Evolutionary conservation across 1,284 basidiomycete species (phyloP).

Genomic region (Trichosporon asahii): DNA sequence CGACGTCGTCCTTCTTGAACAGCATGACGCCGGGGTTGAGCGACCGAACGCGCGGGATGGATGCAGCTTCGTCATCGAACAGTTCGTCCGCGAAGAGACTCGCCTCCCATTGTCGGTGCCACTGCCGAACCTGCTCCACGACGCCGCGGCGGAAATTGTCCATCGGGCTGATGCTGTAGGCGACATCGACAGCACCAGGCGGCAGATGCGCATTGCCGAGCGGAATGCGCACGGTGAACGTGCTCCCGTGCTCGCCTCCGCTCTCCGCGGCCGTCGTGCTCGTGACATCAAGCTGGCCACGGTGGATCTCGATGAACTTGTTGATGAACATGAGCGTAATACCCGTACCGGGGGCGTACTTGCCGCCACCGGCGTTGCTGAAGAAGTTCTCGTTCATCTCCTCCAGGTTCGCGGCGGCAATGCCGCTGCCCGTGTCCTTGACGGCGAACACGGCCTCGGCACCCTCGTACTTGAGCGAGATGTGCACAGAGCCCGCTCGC

Average conservation of each 20-base stretch:
- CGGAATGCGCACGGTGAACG: conserved; percentile 42
- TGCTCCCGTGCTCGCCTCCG: conserved; percentile 43
- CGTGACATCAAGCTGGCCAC: conserved; percentile 51
- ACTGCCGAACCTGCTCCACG: conserved; percentile 13
- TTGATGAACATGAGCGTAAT: conserved; percentile 46
- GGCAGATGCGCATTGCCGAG: conserved; percentile 44
- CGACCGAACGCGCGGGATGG: conserved; percentile 16
- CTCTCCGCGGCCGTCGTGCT: conserved; percentile 38
- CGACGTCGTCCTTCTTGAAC: conserved; percentile 45
- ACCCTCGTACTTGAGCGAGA: conserved; percentile 31
- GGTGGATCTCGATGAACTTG: conserved; percentile 53
- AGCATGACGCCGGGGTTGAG: conserved; percentile 45
- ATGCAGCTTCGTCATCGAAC: background rate
- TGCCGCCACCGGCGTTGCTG: conserved; percentile 36
- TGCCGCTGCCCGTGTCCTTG: conserved; percentile 52
- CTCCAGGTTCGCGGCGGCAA: conserved; percentile 45
- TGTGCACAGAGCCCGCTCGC: conserved; percentile 25
- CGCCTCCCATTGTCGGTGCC: conserved; percentile 3
- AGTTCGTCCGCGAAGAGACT: conserved; percentile 7
- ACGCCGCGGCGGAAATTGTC: background rate
- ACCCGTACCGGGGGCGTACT: conserved; percentile 37
- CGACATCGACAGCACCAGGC: conserved; percentile 35
- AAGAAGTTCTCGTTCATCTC: conserved; percentile 51
- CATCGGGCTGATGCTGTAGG: background rate
- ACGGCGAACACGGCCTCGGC: conserved; percentile 41